Evolutionary conservation across 169 alveolate species (phyloP), one percentile per base, ranked within the genome.

Genomic region (Eimeria falciformis): DNA sequence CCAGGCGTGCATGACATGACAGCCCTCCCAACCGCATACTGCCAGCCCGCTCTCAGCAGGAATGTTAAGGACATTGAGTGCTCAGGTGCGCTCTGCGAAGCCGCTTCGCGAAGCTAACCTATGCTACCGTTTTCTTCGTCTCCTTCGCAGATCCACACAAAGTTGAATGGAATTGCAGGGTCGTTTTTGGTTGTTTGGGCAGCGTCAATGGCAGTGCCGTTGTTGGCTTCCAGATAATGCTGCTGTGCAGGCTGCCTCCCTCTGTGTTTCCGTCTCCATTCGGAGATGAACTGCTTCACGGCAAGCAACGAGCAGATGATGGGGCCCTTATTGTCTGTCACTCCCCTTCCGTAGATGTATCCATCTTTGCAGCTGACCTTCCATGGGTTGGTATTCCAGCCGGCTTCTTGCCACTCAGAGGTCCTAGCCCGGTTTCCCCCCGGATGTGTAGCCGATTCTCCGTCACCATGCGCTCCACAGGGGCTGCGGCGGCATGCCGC

Each of bases 241-340:
- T 58, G 78, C 33, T 66, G 75, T 37, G 46, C 1, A 18, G 77
- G 56, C 77, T 75, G 84, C 18, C 83, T 53, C 3, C 12, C 84
- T 45, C 81, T 90, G 68, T 88, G 87, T 27, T 58, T 77, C 75
- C 77, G 56, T 66, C 86, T 83, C 85, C 85, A 68, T 40, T 90
- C 89, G n/a, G 85, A 68, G 1, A 78, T 65, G 73, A 91, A 83
- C 53, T 47, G 91, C 83, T 69, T 71, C 33, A 87, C 95, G 58
- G 95, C 95, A n/a, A 92, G 78, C 43, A 92, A 11, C 17, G 92
- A 58, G 43, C 90, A 86, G 58, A 87, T 73, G n/a, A 92, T 66
- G 43, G 95, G 95, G 50, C 95, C 95, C 66, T 92, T 92, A 88
- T 92, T 92, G 92, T 92, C 95, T 40, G 91, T 86, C 65, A 78